Conservation (phyloP, 2,329 filamentous ascomycete species). For the Paraphaeosphaeria minitans region DNA sequence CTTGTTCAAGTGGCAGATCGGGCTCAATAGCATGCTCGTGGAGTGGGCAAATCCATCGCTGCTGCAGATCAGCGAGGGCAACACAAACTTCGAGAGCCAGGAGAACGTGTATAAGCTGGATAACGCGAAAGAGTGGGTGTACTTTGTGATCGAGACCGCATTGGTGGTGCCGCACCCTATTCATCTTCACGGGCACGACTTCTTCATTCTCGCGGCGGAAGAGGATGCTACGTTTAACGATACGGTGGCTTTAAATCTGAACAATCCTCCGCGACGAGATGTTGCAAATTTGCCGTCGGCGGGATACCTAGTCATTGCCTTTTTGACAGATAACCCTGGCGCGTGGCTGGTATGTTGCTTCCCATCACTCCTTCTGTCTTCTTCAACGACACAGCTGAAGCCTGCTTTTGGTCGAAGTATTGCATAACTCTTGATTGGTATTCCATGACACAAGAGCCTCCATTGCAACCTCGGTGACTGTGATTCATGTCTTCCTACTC, state of each 20-base stretch:
- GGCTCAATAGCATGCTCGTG: constrained; percentile 51
- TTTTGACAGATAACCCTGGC: constrained; percentile 45
- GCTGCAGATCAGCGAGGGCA: constrained; percentile 37
- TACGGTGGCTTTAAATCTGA: constrained; percentile 26
- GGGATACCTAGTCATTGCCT: constrained; percentile 56
- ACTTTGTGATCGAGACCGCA: constrained; percentile 28
- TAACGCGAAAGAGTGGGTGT: constrained; percentile 24
- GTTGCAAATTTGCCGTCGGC: constrained; percentile 32
- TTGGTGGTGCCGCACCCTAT: constrained; percentile 32
- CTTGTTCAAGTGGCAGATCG: constrained; percentile 39
- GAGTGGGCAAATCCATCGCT: constrained; percentile 56
- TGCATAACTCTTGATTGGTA: neutral
- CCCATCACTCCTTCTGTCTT: too few species aligned
- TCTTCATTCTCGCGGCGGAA: constrained; percentile 55
- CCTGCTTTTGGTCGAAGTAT: too few species aligned
- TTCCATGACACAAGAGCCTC: neutral
- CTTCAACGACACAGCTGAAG: neutral
- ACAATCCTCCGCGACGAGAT: constrained; percentile 41
- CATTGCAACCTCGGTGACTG: neutral
- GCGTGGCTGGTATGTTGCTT: constrained; percentile 28
- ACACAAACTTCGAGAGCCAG: constrained; percentile 19
- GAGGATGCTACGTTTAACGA: constrained; percentile 21
- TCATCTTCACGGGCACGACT: constrained; percentile 52
- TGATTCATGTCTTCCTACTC: neutral
- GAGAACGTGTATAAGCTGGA: constrained; percentile 22